phyloP scores from a whole-genome alignment of 2,329 filamentous ascomycete genomes.

The Nothophoma quercina region DNA sequence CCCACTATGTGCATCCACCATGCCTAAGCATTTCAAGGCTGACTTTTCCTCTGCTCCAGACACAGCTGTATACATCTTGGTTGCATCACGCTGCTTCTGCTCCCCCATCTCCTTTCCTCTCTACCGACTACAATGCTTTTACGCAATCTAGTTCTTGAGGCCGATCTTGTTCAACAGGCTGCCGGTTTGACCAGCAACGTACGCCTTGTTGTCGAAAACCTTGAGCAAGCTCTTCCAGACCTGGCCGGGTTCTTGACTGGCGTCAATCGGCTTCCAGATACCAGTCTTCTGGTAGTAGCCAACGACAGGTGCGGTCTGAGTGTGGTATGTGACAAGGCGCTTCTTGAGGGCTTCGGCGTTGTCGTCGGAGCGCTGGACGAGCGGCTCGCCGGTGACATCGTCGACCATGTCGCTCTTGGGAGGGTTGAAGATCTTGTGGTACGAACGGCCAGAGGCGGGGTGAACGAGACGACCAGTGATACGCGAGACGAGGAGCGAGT shows the following conservation, averaged over 20 bases:
- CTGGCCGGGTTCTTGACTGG: slow-evolving; percentile 91
- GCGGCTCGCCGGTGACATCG: slow-evolving; percentile 93
- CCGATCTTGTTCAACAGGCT: slow-evolving; percentile 63
- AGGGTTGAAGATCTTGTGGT: slow-evolving; percentile 99
- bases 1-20: slow-evolving; percentile 25
- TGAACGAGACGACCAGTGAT: slow-evolving; percentile 97
- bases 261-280: slow-evolving; percentile 96
- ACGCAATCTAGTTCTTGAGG: slow-evolving; percentile 55
- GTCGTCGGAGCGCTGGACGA: slow-evolving; percentile 96
- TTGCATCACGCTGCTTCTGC: not conserved
- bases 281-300: slow-evolving; percentile 96
- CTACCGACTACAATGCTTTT: not conserved
- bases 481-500: slow-evolving; percentile 88
- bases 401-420: slow-evolving; percentile 94
- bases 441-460: slow-evolving; percentile 93
- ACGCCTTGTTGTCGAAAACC: slow-evolving; percentile 72
- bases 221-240: slow-evolving; percentile 93
- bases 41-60: slow-evolving; percentile 19
- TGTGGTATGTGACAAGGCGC: slow-evolving; percentile 90
- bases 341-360: slow-evolving; percentile 96
- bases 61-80: not conserved
- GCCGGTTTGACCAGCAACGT: slow-evolving; percentile 48
- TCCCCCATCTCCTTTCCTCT: not conserved
- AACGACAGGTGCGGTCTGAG: slow-evolving; percentile 91
- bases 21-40: slow-evolving; percentile 22